Base-by-base conservation (phyloP, 2,329 filamentous ascomycete species). In the Dactylellina haptotyla region DNA sequence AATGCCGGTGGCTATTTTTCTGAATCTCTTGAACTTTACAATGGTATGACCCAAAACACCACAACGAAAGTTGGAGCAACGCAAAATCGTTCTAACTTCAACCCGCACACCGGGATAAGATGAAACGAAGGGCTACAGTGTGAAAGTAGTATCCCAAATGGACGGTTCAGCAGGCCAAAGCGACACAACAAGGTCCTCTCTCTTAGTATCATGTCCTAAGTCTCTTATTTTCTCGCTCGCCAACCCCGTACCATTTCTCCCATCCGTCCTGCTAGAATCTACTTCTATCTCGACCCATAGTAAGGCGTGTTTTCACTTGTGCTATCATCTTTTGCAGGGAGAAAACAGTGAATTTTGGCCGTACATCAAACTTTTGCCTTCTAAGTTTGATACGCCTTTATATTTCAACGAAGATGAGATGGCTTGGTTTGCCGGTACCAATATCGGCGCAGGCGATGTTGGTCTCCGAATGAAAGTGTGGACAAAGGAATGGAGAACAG, bases 401-500 rank as follows among this genome's bases (percentile, higher is more conserved):
- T 78, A 78, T 46, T 77, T 77, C 18, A 66, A 51, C 62, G 48
- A 77, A 10, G 51, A 56, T 6, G 77, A 75, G 62, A 46, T 77
- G 50, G 34, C 61, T 28, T 76, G 65, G 65, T 73, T 80, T 26
- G 76, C 65, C 50, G 61, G 77, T 8, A 77, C 76, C 32, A 78
- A 78, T 61, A 63, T 78, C 3, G 66, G 74, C 18, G 59, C 51
- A 1, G 57, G 66, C 6, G 76, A 76, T 14, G 70, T 77, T 37
- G 62, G 62, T 25, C 77, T 75, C 10, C 76, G 81, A 32, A 78
- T 78, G 45, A 77, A 76, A 10, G 71, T 79, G 18, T 83, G 83
- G 78, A 78, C 78, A 45, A 70, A 77, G 18, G 80, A 83, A 48
- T 82, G 81, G 77, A 57, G 77, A 6, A 59, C 75, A 25, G 82